Conservation (phyloP, 148 eudicot species). For the Bassia scoparia region DNA sequence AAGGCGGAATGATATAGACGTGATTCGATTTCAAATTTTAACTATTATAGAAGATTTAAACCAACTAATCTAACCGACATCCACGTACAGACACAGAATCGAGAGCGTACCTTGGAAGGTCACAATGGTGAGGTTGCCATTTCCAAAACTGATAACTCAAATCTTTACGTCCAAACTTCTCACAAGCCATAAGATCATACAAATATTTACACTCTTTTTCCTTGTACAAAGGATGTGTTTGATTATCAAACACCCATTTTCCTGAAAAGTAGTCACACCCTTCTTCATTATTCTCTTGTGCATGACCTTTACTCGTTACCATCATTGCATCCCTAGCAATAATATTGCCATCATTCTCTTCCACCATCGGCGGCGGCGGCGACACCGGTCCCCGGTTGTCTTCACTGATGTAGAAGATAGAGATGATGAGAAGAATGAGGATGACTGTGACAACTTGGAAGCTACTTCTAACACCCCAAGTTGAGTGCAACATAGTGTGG, state of each 20-base stretch:
- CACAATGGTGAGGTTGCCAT: slow-evolving; percentile 83
- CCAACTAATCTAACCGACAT: no score
- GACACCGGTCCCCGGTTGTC: not conserved
- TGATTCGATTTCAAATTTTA: no score
- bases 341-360: not conserved
- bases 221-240: slow-evolving; percentile 55
- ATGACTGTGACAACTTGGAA: slow-evolving; percentile 41
- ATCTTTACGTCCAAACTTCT: slow-evolving; percentile 67
- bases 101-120: slow-evolving; percentile 60
- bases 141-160: slow-evolving; percentile 75
- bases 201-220: slow-evolving; percentile 54
- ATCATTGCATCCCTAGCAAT: not conserved
- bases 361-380: not conserved
- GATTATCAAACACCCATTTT: slow-evolving; percentile 77
- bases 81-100: no score
- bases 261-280: slow-evolving; percentile 67
- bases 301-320: not conserved
- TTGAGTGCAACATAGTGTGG: not conserved
- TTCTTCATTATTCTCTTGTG: not conserved
- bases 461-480: slow-evolving; percentile 39
- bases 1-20: no score
- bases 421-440: slow-evolving; percentile 35
- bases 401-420: slow-evolving; percentile 34
- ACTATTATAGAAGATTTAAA: no score
- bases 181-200: slow-evolving; percentile 72